Conservation (phyloP, 2,329 filamentous ascomycete genomes). For the Aspergillus sp. region DNA sequence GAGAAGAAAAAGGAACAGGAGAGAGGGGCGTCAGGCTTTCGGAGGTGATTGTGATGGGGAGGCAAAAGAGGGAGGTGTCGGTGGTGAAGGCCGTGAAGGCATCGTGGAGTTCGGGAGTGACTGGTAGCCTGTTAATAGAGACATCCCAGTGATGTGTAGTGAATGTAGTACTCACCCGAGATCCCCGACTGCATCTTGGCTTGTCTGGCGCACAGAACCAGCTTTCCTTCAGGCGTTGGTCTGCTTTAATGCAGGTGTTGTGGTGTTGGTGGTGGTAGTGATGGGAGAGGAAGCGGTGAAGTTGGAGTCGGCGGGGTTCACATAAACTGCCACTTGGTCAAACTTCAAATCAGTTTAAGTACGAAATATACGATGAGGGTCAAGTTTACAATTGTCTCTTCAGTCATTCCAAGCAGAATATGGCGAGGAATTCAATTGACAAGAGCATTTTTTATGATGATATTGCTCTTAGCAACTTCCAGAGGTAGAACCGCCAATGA, state of each 20-base stretch:
- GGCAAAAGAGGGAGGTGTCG: constrained; percentile 35
- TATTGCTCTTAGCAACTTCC: not conserved
- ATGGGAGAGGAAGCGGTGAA: constrained; percentile 19
- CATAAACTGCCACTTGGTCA: not conserved
- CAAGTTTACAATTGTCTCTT: too few relatives aligned
- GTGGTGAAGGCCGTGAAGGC: constrained; percentile 39
- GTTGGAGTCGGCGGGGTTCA: not conserved
- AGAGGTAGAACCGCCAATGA: too few relatives aligned
- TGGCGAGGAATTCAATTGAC: too few relatives aligned
- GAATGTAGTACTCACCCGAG: constrained; percentile 26
- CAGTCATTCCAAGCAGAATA: not conserved
- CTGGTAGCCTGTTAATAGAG: constrained; percentile 16
- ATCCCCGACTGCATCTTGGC: constrained; percentile 43
- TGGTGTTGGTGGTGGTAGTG: not conserved
- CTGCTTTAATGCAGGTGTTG: too few relatives aligned
- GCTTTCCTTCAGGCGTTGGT: too few relatives aligned
- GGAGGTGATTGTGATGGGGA: constrained; percentile 39
- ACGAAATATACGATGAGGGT: too few relatives aligned
- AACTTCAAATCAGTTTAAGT: too few relatives aligned
- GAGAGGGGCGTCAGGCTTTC: constrained; percentile 37
- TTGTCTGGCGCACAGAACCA: not conserved
- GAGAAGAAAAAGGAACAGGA: constrained; percentile 32
- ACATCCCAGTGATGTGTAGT: constrained; percentile 1
- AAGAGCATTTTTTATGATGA: too few relatives aligned
- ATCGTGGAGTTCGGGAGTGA: constrained; percentile 39